A percentile compares a stretch with the other conserved stretches of the same genome.
These are phyloP conservation scores for Dorcoceras hygrometricum DNA, from an alignment of 257 asterid genomes.

Conservation along the genomic window DNA sequence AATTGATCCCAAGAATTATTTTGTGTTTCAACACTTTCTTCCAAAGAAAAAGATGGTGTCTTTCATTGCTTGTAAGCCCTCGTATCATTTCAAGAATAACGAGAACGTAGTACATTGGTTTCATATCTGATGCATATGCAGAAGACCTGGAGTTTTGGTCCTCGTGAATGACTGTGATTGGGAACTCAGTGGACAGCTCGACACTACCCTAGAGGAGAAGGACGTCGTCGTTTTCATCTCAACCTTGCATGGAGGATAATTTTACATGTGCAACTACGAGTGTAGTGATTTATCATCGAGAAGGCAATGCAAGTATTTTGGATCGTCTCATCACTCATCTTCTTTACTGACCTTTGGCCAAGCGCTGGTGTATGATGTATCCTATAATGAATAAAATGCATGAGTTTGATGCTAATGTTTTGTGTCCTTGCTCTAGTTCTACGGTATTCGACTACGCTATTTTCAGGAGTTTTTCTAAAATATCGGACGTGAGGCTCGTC, in stretches of 20 bases:
- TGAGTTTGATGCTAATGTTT: not conserved
- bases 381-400: not conserved
- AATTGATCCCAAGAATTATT: not conserved
- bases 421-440: not conserved
- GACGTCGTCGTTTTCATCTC: slow-evolving; percentile 86
- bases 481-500: too few species aligned
- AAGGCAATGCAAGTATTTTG: not conserved
- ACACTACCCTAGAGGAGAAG: slow-evolving; percentile 70
- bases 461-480: too few species aligned
- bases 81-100: not conserved
- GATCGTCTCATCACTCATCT: not conserved
- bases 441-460: too few species aligned
- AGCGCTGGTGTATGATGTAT: not conserved
- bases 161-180: slow-evolving; percentile 84
- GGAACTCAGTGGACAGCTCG: slow-evolving; percentile 95
- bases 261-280: not conserved
- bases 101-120: not conserved
- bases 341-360: not conserved
- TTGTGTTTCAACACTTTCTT: not conserved
- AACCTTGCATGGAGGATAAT: slow-evolving; percentile 85
- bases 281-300: not conserved
- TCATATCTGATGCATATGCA: slow-evolving; percentile 30
- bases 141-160: slow-evolving; percentile 93
- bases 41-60: not conserved
- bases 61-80: not conserved